Base-by-base conservation (phyloP, 2,329 filamentous ascomycete species). In the Bipolaris victoriae region DNA sequence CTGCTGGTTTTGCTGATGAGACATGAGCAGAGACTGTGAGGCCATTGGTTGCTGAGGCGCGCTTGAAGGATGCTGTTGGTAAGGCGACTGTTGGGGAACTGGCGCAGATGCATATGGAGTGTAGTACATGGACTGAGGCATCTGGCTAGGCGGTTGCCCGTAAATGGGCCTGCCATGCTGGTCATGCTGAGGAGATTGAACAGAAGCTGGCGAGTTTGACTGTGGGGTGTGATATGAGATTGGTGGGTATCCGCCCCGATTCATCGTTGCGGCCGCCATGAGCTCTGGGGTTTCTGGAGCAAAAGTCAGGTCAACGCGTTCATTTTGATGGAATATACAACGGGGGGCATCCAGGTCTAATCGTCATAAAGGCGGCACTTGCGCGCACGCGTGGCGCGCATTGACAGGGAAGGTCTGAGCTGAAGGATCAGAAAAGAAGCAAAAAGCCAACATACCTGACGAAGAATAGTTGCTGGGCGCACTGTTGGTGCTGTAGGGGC, bases 201-300 rank as follows among this genome's bases (percentile, higher is more conserved):
- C 93, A 49, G 93, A 96, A 37, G 92, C 91, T 47, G 94, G 94
- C 53, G 94, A 97, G 78, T 94, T 96, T 55, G 93, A 96, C 80
- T 97, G 93, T 53, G 93, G 92, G 16, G 93, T 96, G 77, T 97
- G 91, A 76, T 97, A 97, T 20, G 70, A 70, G 74, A 97, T 96
- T 59, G 92, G 91, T 67, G 93, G 93, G 76, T 96, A 97, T 18
- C 67, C 69, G 62, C 84, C 78, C 68, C 86, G 83, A 75, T 86
- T 86, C 83, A 89, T 88, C 64, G 86, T 85, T 67, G 86, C 83
- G 66, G 86, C 82, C 62, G 87, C 86, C 87, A 89, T 89, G 71
- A 84, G 80, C 73, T 88, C 86, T 74, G 88, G 86, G 77, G 89
- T 86, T 78, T 91, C 90, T 90, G 24, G 41, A 29, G 87, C 84